Base-by-base conservation (phyloP, 345 rosid species). In the Rhizophora apiculata region DNA sequence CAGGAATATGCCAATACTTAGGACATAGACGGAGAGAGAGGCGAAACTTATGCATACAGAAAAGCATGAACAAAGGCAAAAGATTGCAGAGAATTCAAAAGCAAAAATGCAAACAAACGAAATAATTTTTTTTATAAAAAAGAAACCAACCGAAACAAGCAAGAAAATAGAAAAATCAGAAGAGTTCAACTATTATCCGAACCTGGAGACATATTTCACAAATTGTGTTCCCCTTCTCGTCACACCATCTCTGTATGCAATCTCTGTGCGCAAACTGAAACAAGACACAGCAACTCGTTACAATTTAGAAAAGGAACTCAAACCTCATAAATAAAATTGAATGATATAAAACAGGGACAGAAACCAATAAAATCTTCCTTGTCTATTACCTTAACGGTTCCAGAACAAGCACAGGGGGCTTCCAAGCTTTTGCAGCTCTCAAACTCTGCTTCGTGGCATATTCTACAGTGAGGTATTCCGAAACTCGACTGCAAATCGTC, bases 151-250 rank as follows among this genome's bases (percentile, higher is more conserved):
- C 5, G n/a, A 27, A 16, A 20, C 16, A 30, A 56, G 62, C 31
- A 46, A 8, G 37, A 34, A 34, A 34, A 64, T 15, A 46, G 27
- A 8, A 2, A 39, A 55, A 30, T 0, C 7, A 48, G 2, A 60
- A 51, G 15, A 43, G 34, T 8, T 21, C 46, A 53, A 27, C 1
- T 2, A 16, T 18, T 26, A 71, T n/a, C 57, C 73, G 24, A 59
- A 95, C 98, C 97, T 92, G 93, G 36, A 95, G 94, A 77, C 98
- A 95, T 22, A 95, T 89, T 86, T 95, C 99, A 65, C 98, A 95
- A 65, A 79, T 86, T 16, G 94, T 90, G 83, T 85, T 90, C 59
- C 99, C 98, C 82, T 95, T 95, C 86, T 92, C 97, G 69, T 95
- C 55, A n/a, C 98, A 92, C 99, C 99, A 95, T 71, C 96, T 85